Base-by-base conservation (phyloP, 116 monocot genomes). In the Phalaenopsis hybrid region DNA sequence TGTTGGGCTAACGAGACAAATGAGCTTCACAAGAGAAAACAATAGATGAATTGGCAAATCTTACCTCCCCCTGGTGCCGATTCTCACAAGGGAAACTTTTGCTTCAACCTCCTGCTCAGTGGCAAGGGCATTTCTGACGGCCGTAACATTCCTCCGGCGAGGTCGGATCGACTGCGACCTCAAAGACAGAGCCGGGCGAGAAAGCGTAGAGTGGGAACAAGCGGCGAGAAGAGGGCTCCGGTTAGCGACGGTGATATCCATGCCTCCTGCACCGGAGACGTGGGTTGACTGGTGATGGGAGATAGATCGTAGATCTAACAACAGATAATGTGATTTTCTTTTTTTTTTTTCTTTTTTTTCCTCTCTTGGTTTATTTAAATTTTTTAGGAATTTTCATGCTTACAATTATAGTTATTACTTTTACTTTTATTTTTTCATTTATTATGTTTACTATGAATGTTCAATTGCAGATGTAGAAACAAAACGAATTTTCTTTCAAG, bases 11-110 rank as follows among this genome's bases (percentile, higher is more conserved):
- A 44, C 21, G 9, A 67, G 9, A 67, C 3, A 5, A 79, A 34
- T 10, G 63, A 79, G 43, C 23, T 61, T 51, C 44, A 52, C 65
- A 6, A 59, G 5, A 37, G 9, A 58, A 4, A 63, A n/a, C 43
- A 63, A 52, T 6, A 65, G 63, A 43, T 63, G 63, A 63, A 59
- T 44, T 6, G 23, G n/a, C 17, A 57, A 17, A 18, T 49, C 73
- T 78, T 41, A 95, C 96, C 96, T 96, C 70, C 96, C 96, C 76
- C 96, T 88, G 31, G 96, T 96, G 55, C 96, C 96, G 65, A 96
- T 94, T 82, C 84, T 91, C 46, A 96, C 41, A 46, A 94, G 86
- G 37, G 96, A 83, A n/a, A 96, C 90, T 81, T 89, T 92, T 1
- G 91, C 80, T 84, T 86, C 83, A 65, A 74, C 82, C 78, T 88